Evolutionary conservation across 148 eudicot genomes (phyloP).

Genomic region (Rhododendron ovatum): DNA sequence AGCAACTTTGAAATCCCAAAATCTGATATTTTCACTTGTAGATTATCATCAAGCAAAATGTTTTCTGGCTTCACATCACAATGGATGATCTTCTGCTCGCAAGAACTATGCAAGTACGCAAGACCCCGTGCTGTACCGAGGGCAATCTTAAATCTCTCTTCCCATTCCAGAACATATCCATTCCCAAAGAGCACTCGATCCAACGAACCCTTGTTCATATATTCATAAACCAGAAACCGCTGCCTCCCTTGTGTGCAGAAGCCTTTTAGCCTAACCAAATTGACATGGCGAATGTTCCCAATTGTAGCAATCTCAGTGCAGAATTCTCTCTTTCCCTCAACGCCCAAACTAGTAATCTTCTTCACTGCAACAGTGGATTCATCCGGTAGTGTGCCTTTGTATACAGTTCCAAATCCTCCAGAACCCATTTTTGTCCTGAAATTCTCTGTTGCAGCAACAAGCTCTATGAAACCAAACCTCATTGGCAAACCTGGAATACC

Average conservation of each 20-base stretch:
- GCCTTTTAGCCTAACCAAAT: conserved; percentile 65
- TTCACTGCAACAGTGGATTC: conserved; percentile 60
- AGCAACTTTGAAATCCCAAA: no score
- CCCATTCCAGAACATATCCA: conserved; percentile 71
- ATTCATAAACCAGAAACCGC: conserved; percentile 69
- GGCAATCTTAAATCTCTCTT: conserved; percentile 48
- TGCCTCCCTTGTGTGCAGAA: conserved; percentile 55
- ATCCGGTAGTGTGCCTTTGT: conserved; percentile 50
- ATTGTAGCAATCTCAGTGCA: conserved; percentile 70
- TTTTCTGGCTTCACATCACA: no score
- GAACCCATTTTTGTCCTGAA: conserved; percentile 56
- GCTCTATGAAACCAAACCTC: conserved; percentile 45
- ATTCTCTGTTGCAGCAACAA: conserved; percentile 54
- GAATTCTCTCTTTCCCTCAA: conserved; percentile 60
- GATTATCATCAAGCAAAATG: no score
- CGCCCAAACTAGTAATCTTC: conserved; percentile 49
- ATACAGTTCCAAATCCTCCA: conserved; percentile 73
- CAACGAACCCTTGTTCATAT: conserved; percentile 70
- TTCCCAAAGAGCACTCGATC: conserved; percentile 53
- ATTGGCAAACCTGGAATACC: conserved; percentile 58
- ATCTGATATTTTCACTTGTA: no score
- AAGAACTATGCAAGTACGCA: no score
- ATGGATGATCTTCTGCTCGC: no score
- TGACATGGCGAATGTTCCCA: conserved; percentile 70
- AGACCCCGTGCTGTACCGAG: no score